Evolutionary conservation across 2,329 filamentous ascomycete species (phyloP).

Genomic region (Phaeomoniella chlamydospora): DNA sequence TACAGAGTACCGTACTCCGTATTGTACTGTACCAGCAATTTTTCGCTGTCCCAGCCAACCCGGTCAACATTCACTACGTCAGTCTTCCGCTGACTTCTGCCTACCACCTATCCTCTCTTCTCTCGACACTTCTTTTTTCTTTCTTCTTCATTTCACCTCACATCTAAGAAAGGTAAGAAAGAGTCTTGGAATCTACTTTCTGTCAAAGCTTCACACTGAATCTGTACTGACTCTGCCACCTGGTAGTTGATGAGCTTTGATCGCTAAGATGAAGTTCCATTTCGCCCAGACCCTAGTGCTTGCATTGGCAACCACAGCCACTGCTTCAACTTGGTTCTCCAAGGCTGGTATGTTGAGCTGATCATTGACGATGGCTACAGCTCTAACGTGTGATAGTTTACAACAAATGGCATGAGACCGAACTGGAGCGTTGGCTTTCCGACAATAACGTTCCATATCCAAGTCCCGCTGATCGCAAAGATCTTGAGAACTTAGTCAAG

Average conservation of each 20-base stretch:
- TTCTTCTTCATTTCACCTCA: neutral
- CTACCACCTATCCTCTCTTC: neutral
- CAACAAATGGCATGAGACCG: slow-evolving; percentile 98
- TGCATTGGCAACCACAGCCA: slow-evolving; percentile 51
- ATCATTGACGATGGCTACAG: slow-evolving; percentile 11
- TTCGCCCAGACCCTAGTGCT: slow-evolving; percentile 55
- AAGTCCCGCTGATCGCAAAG: slow-evolving; percentile 79
- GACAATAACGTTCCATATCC: slow-evolving; percentile 87
- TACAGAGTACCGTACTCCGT: too few relatives aligned
- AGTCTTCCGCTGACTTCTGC: neutral
- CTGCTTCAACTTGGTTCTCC: slow-evolving; percentile 71
- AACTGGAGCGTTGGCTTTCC: slow-evolving; percentile 91
- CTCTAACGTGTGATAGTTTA: slow-evolving; percentile 67
- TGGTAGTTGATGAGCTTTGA: slow-evolving; percentile 1
- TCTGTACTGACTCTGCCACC: neutral
- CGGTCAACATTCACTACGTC: neutral
- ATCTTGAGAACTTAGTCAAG: slow-evolving; percentile 81
- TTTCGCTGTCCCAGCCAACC: too few relatives aligned
- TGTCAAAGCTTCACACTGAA: neutral
- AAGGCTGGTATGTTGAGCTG: slow-evolving; percentile 54
- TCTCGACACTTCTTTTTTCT: neutral
- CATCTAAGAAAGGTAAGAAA: neutral
- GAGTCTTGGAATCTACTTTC: neutral
- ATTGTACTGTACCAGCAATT: too few relatives aligned
- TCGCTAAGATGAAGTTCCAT: slow-evolving; percentile 59